Percentiles rank a stretch among this genome's conserved stretches.
phyloP scores from a whole-genome alignment of 2,329 filamentous ascomycete genomes.

The Coniochaeta sp. region DNA sequence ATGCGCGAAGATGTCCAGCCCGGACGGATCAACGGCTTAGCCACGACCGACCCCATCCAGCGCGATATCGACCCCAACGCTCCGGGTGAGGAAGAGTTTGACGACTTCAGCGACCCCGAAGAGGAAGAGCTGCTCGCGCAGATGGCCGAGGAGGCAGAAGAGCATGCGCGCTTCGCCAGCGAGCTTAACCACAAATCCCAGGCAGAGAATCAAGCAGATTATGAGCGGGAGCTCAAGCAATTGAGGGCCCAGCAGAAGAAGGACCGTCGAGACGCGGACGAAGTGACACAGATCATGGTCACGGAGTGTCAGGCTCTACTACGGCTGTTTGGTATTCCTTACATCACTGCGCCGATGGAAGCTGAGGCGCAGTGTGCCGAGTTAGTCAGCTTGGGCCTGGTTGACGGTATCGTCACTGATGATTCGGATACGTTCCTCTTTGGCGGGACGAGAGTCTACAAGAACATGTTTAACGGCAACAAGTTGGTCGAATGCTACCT shows the following conservation, averaged over 20 bases:
- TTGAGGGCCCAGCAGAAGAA: slow-evolving; percentile 93
- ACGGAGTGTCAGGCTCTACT: slow-evolving; percentile 89
- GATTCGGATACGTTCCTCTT: slow-evolving; percentile 97
- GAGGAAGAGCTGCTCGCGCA: slow-evolving; percentile 84
- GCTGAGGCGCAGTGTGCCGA: slow-evolving; percentile 96
- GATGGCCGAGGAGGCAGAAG: slow-evolving; percentile 83
- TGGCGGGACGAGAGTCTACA: slow-evolving; percentile 92
- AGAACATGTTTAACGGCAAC: slow-evolving; percentile 99
- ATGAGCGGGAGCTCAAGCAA: slow-evolving; percentile 80
- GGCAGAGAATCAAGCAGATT: slow-evolving; percentile 65
- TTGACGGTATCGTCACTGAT: slow-evolving; percentile 96
- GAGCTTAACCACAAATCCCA: slow-evolving; percentile 72
- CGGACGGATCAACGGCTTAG: slow-evolving; percentile 16
- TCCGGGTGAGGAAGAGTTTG: slow-evolving; percentile 57
- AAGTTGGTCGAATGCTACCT: slow-evolving; percentile 98
- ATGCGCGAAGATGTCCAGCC: slow-evolving; percentile 14
- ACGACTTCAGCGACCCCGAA: slow-evolving; percentile 77
- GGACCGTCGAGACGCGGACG: slow-evolving; percentile 89
- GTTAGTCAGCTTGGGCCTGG: slow-evolving; percentile 75
- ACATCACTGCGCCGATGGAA: slow-evolving; percentile 98
- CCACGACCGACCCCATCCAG: slow-evolving; percentile 10
- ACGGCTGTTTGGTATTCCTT: slow-evolving; percentile 85
- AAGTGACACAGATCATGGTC: slow-evolving; percentile 95
- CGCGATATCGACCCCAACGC: slow-evolving; percentile 19
- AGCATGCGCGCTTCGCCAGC: slow-evolving; percentile 88